Base-by-base conservation (phyloP, 108 stramenopile genomes). In the Schizochytrium sp. region DNA sequence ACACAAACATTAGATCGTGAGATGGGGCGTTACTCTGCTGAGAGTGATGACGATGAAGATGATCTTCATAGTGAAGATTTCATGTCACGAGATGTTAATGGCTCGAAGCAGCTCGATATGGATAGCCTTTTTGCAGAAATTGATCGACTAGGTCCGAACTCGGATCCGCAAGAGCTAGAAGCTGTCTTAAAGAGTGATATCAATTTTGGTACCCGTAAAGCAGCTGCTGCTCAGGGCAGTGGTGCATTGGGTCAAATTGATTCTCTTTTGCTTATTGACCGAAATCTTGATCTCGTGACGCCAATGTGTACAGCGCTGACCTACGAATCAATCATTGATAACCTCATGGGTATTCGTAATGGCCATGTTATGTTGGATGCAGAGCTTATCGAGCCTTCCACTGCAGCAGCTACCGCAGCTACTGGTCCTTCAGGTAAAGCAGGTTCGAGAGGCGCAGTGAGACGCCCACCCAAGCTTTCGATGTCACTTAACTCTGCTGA, bases 241-340 rank as follows among this genome's bases (percentile, higher is more conserved):
- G 55, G 76, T 38, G 28, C 45, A 17, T n/a, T 83, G 12, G 47
- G 50, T 7, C 76, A 83, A 40, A 55, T 83, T 28, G 76, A 83
- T 53, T 55, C 76, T 17, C 53, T 83, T 10, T 28, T 83, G 50
- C 47, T 83, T 53, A 83, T 83, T 40, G 76, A 83, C n/a, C 76
- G 76, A 13, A 83, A 83, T 3, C 50, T 83, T 42, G 76, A 83
- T 28, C n/a, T 83, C 0, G 76, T 83, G 8, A 83, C 76, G 3
- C 76, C 76, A 17, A 83, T 83, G 76, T 83, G 76, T 53, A 83
- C 76, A 40, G 76, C 76, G 76, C 53, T 83, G 28, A 83, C 76
- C 3, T 83, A 83, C 53, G 76, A 83, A 53, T 55, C 50, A 10
- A 49, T 83, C 47, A 55, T 83, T 13, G 76, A 83, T 40, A 55